Evolutionary conservation across 148 eudicot species (phyloP).

Genomic region (Gaultheria prostrata): DNA sequence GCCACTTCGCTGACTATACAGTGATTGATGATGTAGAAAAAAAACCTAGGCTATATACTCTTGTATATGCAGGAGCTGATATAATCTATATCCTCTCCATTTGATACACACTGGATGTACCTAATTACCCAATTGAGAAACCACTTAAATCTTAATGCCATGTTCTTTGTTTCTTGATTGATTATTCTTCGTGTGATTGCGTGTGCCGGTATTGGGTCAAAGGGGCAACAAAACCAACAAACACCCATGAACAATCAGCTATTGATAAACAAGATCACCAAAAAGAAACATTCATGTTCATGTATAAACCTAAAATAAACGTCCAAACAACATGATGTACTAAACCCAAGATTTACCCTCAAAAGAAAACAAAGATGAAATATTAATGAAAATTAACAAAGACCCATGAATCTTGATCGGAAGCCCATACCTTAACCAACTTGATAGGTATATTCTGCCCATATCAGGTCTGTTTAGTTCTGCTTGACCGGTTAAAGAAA

Average conservation of each 20-base stretch:
- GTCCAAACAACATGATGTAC: neutral
- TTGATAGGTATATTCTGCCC: neutral
- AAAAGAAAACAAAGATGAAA: neutral
- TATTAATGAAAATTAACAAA: neutral
- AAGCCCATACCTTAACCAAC: neutral
- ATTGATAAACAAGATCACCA: neutral
- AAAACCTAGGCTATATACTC: neutral
- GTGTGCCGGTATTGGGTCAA: neutral
- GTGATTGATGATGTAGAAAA: neutral
- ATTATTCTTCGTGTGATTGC: neutral
- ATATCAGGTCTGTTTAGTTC: neutral
- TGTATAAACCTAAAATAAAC: neutral
- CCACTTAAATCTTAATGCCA: neutral
- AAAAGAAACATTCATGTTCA: neutral
- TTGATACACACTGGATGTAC: neutral
- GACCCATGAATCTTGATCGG: neutral
- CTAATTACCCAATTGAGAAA: neutral
- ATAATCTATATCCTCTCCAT: neutral
- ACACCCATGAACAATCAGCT: neutral
- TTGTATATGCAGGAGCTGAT: neutral
- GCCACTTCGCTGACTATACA: neutral
- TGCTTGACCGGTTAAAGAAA: neutral
- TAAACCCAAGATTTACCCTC: neutral
- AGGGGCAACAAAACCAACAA: neutral
- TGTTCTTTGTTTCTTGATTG: neutral